These are phyloP conservation scores for Magnolia sinica DNA, from an alignment of 164 flowering plant genomes.

Conservation along the genomic window DNA sequence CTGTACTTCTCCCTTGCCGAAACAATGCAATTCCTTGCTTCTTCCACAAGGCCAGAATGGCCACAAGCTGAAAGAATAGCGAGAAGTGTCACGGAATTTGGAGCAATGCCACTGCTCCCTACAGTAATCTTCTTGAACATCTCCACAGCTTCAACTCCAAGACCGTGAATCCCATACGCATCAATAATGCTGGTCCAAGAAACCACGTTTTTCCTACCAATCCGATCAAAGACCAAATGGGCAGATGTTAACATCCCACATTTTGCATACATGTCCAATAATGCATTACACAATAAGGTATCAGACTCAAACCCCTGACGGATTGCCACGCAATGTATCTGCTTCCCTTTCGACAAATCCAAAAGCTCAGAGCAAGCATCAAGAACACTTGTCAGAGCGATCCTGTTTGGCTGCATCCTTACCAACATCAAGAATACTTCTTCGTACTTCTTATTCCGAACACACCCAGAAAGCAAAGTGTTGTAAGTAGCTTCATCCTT, in stretches of 20 bases:
- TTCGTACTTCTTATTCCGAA: constrained; percentile 30
- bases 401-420: constrained; percentile 37
- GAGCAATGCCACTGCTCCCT: constrained; percentile 22
- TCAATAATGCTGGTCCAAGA: constrained; percentile 55
- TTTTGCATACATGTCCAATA: constrained; percentile 56
- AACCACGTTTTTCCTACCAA: constrained; percentile 31
- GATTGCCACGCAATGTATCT: constrained; percentile 44
- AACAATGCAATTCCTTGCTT: constrained; percentile 36
- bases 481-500: constrained; percentile 43
- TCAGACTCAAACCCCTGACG: constrained; percentile 35
- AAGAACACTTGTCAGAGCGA: constrained; percentile 45
- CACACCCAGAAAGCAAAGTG: constrained; percentile 46
- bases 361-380: constrained; percentile 49
- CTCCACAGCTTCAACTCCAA: constrained; percentile 42
- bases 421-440: constrained; percentile 36
- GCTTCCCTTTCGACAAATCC: constrained; percentile 42
- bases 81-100: constrained; percentile 49
- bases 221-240: constrained; percentile 30
- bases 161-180: constrained; percentile 47
- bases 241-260: constrained; percentile 38
- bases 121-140: constrained; percentile 39
- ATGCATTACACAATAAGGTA: constrained; percentile 42
- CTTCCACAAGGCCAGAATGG: constrained; percentile 49
- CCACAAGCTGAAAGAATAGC: constrained; percentile 57
- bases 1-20: constrained; percentile 29